A percentile compares a stretch with the other conserved stretches of the same genome.
phyloP scores from a whole-genome alignment of 2,329 filamentous ascomycete genomes.

The Blastomyces emzantsi region DNA sequence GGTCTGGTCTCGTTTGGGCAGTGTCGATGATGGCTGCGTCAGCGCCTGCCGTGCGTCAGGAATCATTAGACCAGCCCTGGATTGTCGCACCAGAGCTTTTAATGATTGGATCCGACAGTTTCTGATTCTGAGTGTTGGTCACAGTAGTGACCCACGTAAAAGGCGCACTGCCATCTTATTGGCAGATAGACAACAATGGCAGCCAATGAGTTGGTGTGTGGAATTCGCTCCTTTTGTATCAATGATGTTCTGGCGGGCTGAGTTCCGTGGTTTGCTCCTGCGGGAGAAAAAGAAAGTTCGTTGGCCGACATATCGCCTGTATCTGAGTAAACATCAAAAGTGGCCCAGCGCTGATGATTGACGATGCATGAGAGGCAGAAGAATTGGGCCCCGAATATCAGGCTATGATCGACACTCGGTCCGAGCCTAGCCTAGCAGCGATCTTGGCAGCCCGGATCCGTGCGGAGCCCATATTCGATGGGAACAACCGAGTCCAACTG shows the following conservation, averaged over 20 bases:
- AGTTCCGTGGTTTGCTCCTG: neutral
- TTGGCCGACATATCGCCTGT: neutral
- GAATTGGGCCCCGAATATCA: neutral
- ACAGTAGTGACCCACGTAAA: neutral
- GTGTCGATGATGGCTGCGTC: conserved; percentile 1
- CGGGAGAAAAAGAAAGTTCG: neutral
- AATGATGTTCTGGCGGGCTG: neutral
- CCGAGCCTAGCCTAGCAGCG: neutral
- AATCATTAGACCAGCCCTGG: neutral
- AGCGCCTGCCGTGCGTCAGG: neutral
- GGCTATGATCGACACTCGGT: neutral
- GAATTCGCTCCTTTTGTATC: neutral
- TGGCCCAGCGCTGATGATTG: neutral
- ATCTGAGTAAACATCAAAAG: neutral
- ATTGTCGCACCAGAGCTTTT: neutral
- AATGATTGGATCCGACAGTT: neutral
- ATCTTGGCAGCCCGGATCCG: neutral
- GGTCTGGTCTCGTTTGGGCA: neutral
- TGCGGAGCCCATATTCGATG: neutral
- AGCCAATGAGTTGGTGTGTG: neutral
- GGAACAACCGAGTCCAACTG: neutral
- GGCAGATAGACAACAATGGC: neutral
- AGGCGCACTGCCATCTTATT: neutral
- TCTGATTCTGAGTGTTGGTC: neutral
- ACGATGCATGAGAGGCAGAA: neutral